Evolutionary conservation across 768 basidiomycete species (phyloP).

Genomic region (Plicaturopsis crispa): DNA sequence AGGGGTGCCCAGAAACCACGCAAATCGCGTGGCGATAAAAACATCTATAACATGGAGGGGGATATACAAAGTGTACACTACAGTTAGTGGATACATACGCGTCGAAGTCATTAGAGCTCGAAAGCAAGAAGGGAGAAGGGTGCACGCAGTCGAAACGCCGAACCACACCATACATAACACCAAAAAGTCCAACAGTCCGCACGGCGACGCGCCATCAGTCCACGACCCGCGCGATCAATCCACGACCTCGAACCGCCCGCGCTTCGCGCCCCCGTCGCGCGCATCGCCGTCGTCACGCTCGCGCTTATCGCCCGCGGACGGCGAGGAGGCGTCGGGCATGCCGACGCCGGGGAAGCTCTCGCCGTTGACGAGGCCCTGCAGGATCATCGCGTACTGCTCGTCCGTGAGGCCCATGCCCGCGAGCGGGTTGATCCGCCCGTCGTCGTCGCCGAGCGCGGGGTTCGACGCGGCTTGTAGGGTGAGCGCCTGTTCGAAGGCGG

Average conservation of each 20-base stretch:
- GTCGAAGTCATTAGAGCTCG: no score
- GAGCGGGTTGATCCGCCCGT: constrained; percentile 70
- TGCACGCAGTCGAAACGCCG: no score
- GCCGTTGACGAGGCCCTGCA: constrained; percentile 64
- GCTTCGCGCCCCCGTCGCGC: constrained; percentile 44
- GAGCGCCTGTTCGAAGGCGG: constrained; percentile 47
- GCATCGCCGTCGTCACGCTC: constrained; percentile 29
- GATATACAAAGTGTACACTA: no score
- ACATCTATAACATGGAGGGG: no score
- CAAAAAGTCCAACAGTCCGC: no score
- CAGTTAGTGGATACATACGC: no score
- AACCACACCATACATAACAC: no score
- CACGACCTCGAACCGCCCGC: constrained; percentile 53
- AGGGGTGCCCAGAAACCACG: no score
- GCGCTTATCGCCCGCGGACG: constrained; percentile 23
- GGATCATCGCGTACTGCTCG: constrained; percentile 77
- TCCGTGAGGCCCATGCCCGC: constrained; percentile 85
- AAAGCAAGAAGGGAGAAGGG: no score
- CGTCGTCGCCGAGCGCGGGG: constrained; percentile 22
- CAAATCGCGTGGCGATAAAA: no score
- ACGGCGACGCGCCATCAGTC: no score
- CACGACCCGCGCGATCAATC: no score
- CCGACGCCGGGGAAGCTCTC: constrained; percentile 47
- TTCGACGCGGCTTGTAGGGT: constrained; percentile 26
- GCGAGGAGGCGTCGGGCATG: constrained; percentile 13